Percentiles rank a stretch among this genome's conserved stretches.
Evolutionary conservation across 2,329 filamentous ascomycete genomes (phyloP).

Genomic region (Aspergillus texensis): DNA sequence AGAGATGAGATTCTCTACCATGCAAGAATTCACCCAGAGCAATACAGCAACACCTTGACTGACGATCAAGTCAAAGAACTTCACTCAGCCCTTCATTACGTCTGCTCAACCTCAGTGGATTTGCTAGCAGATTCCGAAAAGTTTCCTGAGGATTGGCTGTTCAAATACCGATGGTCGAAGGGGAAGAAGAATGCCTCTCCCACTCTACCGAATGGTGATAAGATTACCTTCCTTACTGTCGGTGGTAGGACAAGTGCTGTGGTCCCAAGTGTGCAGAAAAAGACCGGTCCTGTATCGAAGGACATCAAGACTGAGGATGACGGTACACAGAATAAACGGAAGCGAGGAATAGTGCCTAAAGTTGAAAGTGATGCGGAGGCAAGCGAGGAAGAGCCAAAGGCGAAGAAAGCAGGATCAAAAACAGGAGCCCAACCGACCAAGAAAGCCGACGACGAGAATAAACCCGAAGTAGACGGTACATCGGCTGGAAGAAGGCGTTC

Average conservation of each 20-base stretch:
- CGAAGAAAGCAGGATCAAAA: constrained; percentile 30
- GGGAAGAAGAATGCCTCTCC: constrained; percentile 71
- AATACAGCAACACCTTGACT: constrained; percentile 81
- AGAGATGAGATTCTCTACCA: constrained; percentile 90
- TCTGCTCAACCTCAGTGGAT: constrained; percentile 79
- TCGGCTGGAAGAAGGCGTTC: constrained; percentile 32
- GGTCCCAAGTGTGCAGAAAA: constrained; percentile 84
- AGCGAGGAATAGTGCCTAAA: constrained; percentile 32
- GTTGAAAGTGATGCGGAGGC: constrained; percentile 24
- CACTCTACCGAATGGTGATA: constrained; percentile 78
- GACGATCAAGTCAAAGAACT: constrained; percentile 72
- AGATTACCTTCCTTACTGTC: constrained; percentile 83
- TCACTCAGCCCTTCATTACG: constrained; percentile 72
- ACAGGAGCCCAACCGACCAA: constrained; percentile 23
- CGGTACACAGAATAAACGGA: constrained; percentile 33
- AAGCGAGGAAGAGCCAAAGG: constrained; percentile 23
- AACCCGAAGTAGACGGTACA: constrained; percentile 17
- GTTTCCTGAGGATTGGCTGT: constrained; percentile 87
- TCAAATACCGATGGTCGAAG: constrained; percentile 87
- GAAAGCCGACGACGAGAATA: constrained; percentile 28
- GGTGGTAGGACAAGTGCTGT: constrained; percentile 90
- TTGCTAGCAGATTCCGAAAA: constrained; percentile 77
- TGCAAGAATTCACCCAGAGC: constrained; percentile 85
- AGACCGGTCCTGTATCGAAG: constrained; percentile 63
- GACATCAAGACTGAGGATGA: constrained; percentile 45